Evolutionary conservation across 2,329 filamentous ascomycete species (phyloP), one percentile per base, ranked within the genome.

Genomic region (Magnaporthiopsis rhizophila): DNA sequence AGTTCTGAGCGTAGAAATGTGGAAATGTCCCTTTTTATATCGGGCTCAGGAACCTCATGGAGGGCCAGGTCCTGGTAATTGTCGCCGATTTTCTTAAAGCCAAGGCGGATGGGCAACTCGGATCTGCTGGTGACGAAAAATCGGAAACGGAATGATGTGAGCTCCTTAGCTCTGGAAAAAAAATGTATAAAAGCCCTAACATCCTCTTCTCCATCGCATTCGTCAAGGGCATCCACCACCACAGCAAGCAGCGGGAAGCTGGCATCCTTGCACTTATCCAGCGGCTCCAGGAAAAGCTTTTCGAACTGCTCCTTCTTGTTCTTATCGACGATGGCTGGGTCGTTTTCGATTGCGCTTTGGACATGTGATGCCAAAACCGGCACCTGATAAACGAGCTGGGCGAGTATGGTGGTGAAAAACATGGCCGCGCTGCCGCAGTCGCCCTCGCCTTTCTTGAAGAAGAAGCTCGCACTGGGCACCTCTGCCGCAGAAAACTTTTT

Each of bases 91-190:
- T 68, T 12, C 0, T 64, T 64, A 53, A 82, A 80, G 0, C 75
- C 73, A 15, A 76, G 67, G 0, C 75, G 73, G 28, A 80, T 72
- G 0, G 73, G 72, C 1, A 77, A 63, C 28, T 81, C 75, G 0
- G 78, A 79, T 13, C 79, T 71, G 58, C 78, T 81, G 0, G 78
- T 81, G 0, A 81, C 24, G 34, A 81, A 78, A 2, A 63, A 63
- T 61, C 70, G 72, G 9, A 78, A 59, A 30, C 59, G 62, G 62
- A 21, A 74, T 60, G 11, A 73, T 26, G 30, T 8, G 2, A 7
- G 3, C 7, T 36, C 34, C 34, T 36, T 36, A 4, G 34, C 34
- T 8, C 34, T 36, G 34, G 34, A 36, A 1, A 36, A 7, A 36
- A 36, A 7, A 7, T 7, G 3, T 2, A 36, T 36, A 2, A 36